Percentiles rank a stretch among this genome's conserved stretches.
These are phyloP conservation scores for Phytophthora colocasiae DNA, from an alignment of 352 stramenopile species.

Conservation along the genomic window DNA sequence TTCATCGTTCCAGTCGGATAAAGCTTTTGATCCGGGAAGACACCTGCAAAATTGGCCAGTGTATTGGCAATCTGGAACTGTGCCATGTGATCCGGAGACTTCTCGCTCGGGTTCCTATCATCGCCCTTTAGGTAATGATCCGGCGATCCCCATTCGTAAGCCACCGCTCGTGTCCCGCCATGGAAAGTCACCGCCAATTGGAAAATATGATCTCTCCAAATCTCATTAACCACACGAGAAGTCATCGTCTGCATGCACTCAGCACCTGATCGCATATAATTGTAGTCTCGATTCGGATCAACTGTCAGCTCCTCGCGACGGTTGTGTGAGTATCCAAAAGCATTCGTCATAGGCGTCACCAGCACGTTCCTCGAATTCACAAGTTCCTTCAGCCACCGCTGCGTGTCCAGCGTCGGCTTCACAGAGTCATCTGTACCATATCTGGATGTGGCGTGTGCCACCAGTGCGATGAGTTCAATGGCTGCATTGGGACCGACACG, in stretches of 20 bases:
- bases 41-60: constrained; percentile 74
- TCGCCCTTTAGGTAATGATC: constrained; percentile 81
- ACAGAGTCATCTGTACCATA: constrained; percentile 36
- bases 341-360: constrained; percentile 94
- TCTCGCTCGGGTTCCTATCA: constrained; percentile 60
- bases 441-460: constrained; percentile 67
- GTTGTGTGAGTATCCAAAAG: constrained; percentile 92
- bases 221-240: constrained; percentile 95
- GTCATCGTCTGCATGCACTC: constrained; percentile 97
- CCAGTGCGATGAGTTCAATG: constrained; percentile 91
- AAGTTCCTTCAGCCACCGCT: constrained; percentile 76
- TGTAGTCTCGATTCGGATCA: constrained; percentile 99
- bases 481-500: constrained; percentile 92
- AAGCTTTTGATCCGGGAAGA: constrained; percentile 69
- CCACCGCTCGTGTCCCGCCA: constrained; percentile 96
- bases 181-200: constrained; percentile 98
- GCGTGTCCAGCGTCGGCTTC: constrained; percentile 53
- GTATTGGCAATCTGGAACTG: constrained; percentile 69
- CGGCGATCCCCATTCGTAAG: constrained; percentile 98
- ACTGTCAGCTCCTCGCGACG: constrained; percentile 85
- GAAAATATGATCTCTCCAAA: constrained; percentile 97
- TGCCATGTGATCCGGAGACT: constrained; percentile 80
- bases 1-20: constrained; percentile 95
- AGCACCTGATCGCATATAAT: constrained; percentile 89
- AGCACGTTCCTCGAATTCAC: constrained; percentile 89